phyloP scores from a whole-genome alignment of 2,329 filamentous ascomycete species.

The Monosporascus sp. region DNA sequence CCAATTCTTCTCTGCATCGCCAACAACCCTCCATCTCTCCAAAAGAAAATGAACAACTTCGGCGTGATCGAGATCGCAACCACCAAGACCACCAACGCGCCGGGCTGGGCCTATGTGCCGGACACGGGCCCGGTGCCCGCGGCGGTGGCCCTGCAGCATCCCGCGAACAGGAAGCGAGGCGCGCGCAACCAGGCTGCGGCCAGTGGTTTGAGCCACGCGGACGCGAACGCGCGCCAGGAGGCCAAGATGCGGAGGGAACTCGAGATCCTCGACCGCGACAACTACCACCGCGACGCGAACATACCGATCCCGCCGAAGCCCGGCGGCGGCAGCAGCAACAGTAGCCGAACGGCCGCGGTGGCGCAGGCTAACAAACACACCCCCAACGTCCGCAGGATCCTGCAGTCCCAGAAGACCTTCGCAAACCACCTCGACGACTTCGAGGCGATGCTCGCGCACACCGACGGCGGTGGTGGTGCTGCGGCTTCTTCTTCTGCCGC shows the following conservation, averaged over 20 bases:
- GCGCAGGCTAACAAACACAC: slow-evolving; percentile 53
- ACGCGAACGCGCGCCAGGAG: slow-evolving; percentile 76
- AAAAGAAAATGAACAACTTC: slow-evolving; percentile 53
- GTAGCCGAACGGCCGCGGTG: slow-evolving; percentile 14
- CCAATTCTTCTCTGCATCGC: no score
- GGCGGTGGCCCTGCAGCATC: slow-evolving; percentile 32
- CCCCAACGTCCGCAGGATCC: slow-evolving; percentile 67
- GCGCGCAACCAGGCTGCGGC: slow-evolving; percentile 47
- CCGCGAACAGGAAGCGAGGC: slow-evolving; percentile 65
- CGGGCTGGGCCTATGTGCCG: slow-evolving; percentile 90
- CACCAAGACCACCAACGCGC: slow-evolving; percentile 62
- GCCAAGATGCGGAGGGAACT: slow-evolving; percentile 77
- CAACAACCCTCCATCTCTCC: no score
- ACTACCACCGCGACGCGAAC: slow-evolving; percentile 58
- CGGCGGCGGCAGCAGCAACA: slow-evolving; percentile 30
- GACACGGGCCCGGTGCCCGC: slow-evolving; percentile 59
- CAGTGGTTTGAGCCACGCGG: slow-evolving; percentile 48
- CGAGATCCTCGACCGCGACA: slow-evolving; percentile 77
- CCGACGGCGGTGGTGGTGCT: neutral
- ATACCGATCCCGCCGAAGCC: slow-evolving; percentile 62
- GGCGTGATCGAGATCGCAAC: slow-evolving; percentile 80
- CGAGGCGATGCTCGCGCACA: slow-evolving; percentile 51
- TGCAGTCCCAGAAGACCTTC: slow-evolving; percentile 78
- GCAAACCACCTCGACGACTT: slow-evolving; percentile 78
- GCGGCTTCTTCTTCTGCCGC: slow-evolving; percentile 25